Percentiles rank a stretch among this genome's conserved stretches.
Conservation (phyloP, 1,284 basidiomycete species). For the Ceratobasidium papillatum region DNA sequence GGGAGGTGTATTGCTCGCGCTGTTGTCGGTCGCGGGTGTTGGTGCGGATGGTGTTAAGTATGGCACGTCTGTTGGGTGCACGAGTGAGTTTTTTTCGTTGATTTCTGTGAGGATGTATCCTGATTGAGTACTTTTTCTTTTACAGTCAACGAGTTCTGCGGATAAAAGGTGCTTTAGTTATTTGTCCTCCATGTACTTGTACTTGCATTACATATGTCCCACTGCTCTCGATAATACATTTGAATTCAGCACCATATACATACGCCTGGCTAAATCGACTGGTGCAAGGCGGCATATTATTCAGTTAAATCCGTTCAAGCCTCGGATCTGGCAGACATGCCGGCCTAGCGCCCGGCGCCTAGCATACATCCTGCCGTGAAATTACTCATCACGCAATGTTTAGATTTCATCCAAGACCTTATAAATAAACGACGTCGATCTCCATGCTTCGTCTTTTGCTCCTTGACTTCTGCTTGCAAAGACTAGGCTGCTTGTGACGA, state of each 20-base stretch:
- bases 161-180: background rate
- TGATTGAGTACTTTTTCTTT: background rate
- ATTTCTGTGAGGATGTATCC: background rate
- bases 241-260: background rate
- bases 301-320: too few species aligned
- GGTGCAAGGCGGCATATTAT: too few species aligned
- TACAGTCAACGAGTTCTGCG: conserved; percentile 38
- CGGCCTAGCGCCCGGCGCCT: background rate
- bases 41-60: conserved; percentile 43
- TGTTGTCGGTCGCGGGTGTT: conserved; percentile 48
- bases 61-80: conserved; percentile 37
- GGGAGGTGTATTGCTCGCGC: conserved; percentile 71
- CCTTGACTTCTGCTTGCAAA: background rate
- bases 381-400: conserved; percentile 34
- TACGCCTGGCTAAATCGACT: background rate
- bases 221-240: conserved; percentile 16
- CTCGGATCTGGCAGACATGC: background rate
- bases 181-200: conserved; percentile 6
- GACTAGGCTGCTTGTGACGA: conserved; percentile 3
- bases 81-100: conserved; percentile 25
- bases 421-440: background rate
- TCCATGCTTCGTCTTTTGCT: background rate
- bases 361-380: background rate
- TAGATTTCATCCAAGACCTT: background rate
- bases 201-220: conserved; percentile 1